phyloP scores from a whole-genome alignment of 805 yeast species.

The Lachancea sp. region DNA sequence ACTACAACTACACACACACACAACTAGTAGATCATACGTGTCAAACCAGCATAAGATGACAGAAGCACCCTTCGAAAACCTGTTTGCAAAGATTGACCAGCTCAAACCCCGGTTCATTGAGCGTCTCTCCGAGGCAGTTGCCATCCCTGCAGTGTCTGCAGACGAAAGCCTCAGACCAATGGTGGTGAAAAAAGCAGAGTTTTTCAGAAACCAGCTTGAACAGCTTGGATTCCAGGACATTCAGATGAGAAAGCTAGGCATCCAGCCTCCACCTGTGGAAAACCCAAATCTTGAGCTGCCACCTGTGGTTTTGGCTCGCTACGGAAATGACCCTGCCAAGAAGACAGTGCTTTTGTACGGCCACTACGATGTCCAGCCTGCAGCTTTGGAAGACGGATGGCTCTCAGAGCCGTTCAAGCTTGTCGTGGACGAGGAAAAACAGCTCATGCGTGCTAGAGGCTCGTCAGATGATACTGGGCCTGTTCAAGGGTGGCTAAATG shows the following conservation, averaged over 20 bases:
- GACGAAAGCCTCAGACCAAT: conserved; percentile 84
- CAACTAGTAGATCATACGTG: background rate
- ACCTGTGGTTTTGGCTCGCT: conserved; percentile 88
- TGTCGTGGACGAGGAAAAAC: conserved; percentile 54
- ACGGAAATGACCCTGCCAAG: conserved; percentile 74
- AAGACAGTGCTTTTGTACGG: conserved; percentile 91
- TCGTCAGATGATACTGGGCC: conserved; percentile 98
- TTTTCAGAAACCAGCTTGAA: conserved; percentile 62
- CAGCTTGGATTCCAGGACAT: conserved; percentile 76
- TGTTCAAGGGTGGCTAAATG: conserved; percentile 93
- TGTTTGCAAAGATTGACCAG: conserved; percentile 57
- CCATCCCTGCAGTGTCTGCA: conserved; percentile 90
- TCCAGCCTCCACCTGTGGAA: conserved; percentile 85
- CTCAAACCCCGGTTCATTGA: conserved; percentile 68
- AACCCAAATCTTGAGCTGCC: conserved; percentile 69
- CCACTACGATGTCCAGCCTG: conserved; percentile 98
- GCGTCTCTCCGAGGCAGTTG: conserved; percentile 76
- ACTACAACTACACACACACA: background rate
- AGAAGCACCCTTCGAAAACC: conserved; percentile 19
- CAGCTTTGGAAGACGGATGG: conserved; percentile 91
- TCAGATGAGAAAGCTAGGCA: conserved; percentile 75
- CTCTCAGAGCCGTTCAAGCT: conserved; percentile 81
- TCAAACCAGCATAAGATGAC: background rate
- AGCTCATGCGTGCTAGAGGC: conserved; percentile 83
- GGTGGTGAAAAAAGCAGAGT: conserved; percentile 86